A percentile compares a stretch with the other conserved stretches of the same genome.
phyloP scores from a whole-genome alignment of 2,329 filamentous ascomycete genomes.

The Epichloe festucae region DNA sequence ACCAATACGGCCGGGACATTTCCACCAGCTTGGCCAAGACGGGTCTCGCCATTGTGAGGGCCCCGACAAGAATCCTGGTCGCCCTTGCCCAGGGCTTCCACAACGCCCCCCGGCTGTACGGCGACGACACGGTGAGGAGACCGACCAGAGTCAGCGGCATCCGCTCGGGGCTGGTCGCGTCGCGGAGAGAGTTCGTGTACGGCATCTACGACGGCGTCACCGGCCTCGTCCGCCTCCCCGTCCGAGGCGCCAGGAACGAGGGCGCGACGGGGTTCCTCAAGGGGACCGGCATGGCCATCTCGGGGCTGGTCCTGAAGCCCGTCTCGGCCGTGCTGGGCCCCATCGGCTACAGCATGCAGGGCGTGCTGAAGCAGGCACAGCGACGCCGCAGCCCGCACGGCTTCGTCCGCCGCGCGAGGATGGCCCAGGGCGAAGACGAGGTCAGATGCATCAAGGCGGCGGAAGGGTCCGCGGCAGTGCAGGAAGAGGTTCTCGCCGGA shows the following conservation, averaged over 20 bases:
- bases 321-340: constrained; percentile 48
- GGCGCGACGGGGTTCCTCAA: constrained; percentile 34
- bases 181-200: constrained; percentile 46
- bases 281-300: constrained; percentile 50
- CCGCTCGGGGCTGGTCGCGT: constrained; percentile 47
- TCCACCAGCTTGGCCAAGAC: constrained; percentile 37
- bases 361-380: constrained; percentile 45
- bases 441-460: constrained; percentile 21
- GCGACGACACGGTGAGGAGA: constrained; percentile 54
- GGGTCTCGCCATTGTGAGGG: constrained; percentile 36
- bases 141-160: constrained; percentile 52
- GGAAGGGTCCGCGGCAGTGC: constrained; percentile 12
- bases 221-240: constrained; percentile 47
- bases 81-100: constrained; percentile 57
- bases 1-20: constrained; percentile 36
- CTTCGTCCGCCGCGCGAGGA: constrained; percentile 43
- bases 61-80: constrained; percentile 48
- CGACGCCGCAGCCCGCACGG: constrained; percentile 38
- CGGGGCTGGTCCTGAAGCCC: constrained; percentile 52
- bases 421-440: constrained; percentile 43
- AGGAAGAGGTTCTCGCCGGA: constrained; percentile 17
- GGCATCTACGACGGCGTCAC: constrained; percentile 54
- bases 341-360: constrained; percentile 50
- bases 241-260: constrained; percentile 40
- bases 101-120: constrained; percentile 54